Conservation (phyloP, 805 yeast species). For the Spathaspora girioi region DNA sequence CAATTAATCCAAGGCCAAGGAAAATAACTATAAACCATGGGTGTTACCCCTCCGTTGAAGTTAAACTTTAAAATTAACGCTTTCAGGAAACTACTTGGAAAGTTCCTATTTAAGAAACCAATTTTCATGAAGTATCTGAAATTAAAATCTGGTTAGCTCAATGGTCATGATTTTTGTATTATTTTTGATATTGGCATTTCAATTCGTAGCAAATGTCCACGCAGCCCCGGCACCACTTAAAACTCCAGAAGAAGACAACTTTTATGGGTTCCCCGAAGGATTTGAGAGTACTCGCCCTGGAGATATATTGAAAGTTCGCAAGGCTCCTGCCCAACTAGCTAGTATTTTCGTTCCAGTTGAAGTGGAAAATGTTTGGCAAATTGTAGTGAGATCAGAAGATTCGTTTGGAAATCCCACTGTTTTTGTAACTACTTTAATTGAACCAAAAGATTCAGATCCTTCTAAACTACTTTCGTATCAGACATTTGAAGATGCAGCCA, state of each 20-base stretch:
- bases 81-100: no score
- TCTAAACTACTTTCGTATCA: slow-evolving; percentile 25
- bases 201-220: not conserved
- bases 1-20: not conserved
- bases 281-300: slow-evolving; percentile 18
- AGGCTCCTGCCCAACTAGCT: slow-evolving; percentile 13
- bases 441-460: slow-evolving; percentile 26
- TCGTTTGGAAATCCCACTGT: slow-evolving; percentile 22
- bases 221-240: not conserved
- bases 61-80: not conserved
- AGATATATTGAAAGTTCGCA: slow-evolving; percentile 18
- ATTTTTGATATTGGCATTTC: not conserved
- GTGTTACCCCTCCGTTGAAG: not conserved
- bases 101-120: not conserved
- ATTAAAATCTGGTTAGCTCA: not conserved
- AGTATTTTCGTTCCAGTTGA: slow-evolving; percentile 15
- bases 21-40: not conserved
- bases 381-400: slow-evolving; percentile 19
- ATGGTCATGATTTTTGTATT: not conserved
- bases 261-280: slow-evolving; percentile 21
- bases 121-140: not conserved
- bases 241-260: slow-evolving; percentile 14
- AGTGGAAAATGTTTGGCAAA: slow-evolving; percentile 20
- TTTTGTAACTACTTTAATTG: slow-evolving; percentile 24
- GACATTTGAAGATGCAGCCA: slow-evolving; percentile 25